These are phyloP conservation scores for Trifolium dubium DNA, from an alignment of 306 rosid genomes.

Conservation along the genomic window DNA sequence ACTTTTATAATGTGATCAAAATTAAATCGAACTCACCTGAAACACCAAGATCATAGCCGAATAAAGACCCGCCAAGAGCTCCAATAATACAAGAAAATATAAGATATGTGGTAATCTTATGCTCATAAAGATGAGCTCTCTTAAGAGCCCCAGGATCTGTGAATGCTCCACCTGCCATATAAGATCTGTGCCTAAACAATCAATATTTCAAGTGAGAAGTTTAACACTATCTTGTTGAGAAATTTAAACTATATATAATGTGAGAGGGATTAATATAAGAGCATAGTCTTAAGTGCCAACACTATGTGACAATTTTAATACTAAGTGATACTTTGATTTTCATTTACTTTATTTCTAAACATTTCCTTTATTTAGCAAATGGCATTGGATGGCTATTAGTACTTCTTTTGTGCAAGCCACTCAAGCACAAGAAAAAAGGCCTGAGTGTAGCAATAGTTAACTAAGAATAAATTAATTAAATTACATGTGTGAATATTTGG, in stretches of 20 bases:
- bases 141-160: conserved; percentile 37
- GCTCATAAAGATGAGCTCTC: conserved; percentile 78
- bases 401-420: conserved; percentile 17
- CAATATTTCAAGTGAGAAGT: neutral
- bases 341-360: neutral
- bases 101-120: conserved; percentile 61
- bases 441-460: conserved; percentile 25
- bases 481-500: neutral
- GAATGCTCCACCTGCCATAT: conserved; percentile 85
- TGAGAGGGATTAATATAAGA: neutral
- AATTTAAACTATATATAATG: too few species aligned
- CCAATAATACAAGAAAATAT: conserved; percentile 73
- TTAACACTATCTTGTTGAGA: neutral
- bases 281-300: neutral
- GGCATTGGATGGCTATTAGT: conserved; percentile 29
- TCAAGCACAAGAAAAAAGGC: conserved; percentile 42
- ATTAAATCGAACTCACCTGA: conserved; percentile 58
- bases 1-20: neutral
- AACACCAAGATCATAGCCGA: conserved; percentile 93
- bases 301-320: neutral
- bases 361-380: conserved; percentile 30
- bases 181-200: neutral
- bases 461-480: neutral
- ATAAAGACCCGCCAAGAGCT: conserved; percentile 84
- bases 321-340: conserved; percentile 1